Conservation (phyloP, 805 yeast species). For the Lipomyces starkeyi region DNA sequence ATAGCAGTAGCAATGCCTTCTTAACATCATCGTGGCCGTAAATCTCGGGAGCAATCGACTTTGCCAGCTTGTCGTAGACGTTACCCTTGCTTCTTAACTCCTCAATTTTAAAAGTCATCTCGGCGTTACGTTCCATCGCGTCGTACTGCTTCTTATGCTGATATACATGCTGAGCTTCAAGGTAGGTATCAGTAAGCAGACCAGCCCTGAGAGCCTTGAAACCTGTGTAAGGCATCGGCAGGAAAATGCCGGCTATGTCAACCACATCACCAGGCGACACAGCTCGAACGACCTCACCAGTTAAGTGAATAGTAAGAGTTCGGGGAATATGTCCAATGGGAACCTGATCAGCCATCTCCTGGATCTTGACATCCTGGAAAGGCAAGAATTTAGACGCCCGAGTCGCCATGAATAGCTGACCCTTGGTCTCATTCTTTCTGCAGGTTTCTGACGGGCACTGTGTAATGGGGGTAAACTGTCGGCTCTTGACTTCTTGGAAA, state of each 20-base stretch:
- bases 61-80: conserved; percentile 78
- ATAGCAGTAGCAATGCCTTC: conserved; percentile 79
- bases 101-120: conserved; percentile 61
- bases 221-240: conserved; percentile 97
- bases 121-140: conserved; percentile 61
- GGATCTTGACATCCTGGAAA: conserved; percentile 93
- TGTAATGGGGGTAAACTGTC: conserved; percentile 81
- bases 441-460: conserved; percentile 89
- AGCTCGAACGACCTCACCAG: conserved; percentile 86
- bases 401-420: conserved; percentile 88
- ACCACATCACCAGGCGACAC: conserved; percentile 94
- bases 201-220: conserved; percentile 93
- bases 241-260: conserved; percentile 87
- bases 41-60: conserved; percentile 96
- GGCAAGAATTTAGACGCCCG: conserved; percentile 95
- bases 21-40: conserved; percentile 93
- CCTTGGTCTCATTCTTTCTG: conserved; percentile 76
- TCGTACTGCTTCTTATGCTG: conserved; percentile 92
- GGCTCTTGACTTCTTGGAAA: conserved; percentile 89
- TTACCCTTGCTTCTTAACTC: conserved; percentile 65
- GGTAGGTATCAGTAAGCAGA: conserved; percentile 86
- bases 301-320: conserved; percentile 80
- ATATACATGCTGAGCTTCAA: conserved; percentile 82
- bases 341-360: conserved; percentile 93
- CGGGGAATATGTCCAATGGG: conserved; percentile 99